These are phyloP conservation scores for Melanomma pulvis-pyrius DNA, from an alignment of 495 filamentous ascomycete species.

Conservation along the genomic window DNA sequence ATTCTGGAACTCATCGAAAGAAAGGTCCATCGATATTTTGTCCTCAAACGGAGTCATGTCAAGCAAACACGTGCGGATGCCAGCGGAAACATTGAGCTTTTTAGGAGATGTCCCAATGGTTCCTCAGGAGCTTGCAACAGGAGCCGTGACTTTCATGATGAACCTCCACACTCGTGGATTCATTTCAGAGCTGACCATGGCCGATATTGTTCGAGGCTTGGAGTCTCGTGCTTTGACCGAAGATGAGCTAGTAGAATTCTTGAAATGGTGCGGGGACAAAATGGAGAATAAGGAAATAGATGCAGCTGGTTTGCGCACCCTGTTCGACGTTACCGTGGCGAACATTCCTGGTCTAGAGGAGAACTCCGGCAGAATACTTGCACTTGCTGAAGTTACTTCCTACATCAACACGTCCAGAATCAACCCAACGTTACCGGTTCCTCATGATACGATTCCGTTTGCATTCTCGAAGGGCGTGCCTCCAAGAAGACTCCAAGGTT, in stretches of 20 bases:
- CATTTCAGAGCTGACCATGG: conserved; percentile 79
- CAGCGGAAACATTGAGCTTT: conserved; percentile 81
- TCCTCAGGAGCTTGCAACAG: conserved; percentile 69
- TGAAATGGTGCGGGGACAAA: conserved; percentile 77
- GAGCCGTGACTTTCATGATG: conserved; percentile 68
- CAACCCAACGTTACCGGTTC: conserved; percentile 78
- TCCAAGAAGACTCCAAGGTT: conserved; percentile 66
- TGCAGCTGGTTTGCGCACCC: conserved; percentile 57
- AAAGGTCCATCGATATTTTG: conserved; percentile 79
- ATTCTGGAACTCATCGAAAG: conserved; percentile 89
- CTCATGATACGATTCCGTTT: conserved; percentile 81
- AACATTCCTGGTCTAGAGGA: conserved; percentile 62
- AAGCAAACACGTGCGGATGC: conserved; percentile 75
- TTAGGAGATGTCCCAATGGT: conserved; percentile 88
- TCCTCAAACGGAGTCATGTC: conserved; percentile 83
- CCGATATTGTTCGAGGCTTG: conserved; percentile 81
- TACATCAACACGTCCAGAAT: conserved; percentile 76
- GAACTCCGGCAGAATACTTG: conserved; percentile 64
- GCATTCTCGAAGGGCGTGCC: conserved; percentile 67
- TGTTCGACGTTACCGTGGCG: conserved; percentile 81
- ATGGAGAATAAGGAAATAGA: conserved; percentile 70
- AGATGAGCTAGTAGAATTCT: conserved; percentile 74
- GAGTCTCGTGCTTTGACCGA: conserved; percentile 73
- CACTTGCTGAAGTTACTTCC: conserved; percentile 71
- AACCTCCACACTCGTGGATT: conserved; percentile 78